A percentile compares a stretch with the other conserved stretches of the same genome.
Evolutionary conservation across 768 basidiomycete genomes (phyloP).

Genomic region (Rhizopogon vesiculosus): DNA sequence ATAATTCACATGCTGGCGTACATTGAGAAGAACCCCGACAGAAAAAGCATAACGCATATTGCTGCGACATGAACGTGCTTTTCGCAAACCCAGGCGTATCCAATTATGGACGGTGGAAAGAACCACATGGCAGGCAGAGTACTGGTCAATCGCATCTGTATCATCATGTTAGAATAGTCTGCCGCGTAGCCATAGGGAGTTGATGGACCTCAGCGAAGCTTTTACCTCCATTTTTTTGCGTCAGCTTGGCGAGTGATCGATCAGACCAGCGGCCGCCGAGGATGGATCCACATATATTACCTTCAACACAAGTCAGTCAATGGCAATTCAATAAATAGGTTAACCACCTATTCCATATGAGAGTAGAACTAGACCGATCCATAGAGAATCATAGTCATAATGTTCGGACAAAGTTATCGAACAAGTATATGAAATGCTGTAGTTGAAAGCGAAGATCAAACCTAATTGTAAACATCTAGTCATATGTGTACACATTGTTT

Average conservation of each 20-base stretch:
- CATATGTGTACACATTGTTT: background rate
- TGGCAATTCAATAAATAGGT: background rate
- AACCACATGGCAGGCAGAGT: constrained; percentile 45
- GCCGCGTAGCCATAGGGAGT: background rate
- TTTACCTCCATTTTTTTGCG: constrained; percentile 38
- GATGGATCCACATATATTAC: constrained; percentile 43
- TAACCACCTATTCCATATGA: constrained; percentile 56
- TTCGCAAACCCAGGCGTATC: constrained; percentile 68
- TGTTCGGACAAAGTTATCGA: constrained; percentile 59
- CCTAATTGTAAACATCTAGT: constrained; percentile 30
- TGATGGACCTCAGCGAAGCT: constrained; percentile 50
- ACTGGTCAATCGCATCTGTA: constrained; percentile 64
- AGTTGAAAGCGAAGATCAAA: constrained; percentile 61
- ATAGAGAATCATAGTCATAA: constrained; percentile 63
- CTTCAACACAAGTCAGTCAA: constrained; percentile 12
- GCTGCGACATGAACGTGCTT: constrained; percentile 57
- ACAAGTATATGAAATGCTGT: constrained; percentile 64
- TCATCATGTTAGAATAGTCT: background rate
- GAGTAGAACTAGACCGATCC: constrained; percentile 71
- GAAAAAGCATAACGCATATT: constrained; percentile 64
- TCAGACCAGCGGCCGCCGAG: constrained; percentile 53
- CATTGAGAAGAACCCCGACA: constrained; percentile 66
- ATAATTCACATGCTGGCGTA: constrained; percentile 25
- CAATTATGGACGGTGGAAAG: constrained; percentile 51
- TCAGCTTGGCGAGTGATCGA: constrained; percentile 33